Evolutionary conservation across 352 stramenopile genomes (phyloP).

Genomic region (Globisporangium apiculatum): DNA sequence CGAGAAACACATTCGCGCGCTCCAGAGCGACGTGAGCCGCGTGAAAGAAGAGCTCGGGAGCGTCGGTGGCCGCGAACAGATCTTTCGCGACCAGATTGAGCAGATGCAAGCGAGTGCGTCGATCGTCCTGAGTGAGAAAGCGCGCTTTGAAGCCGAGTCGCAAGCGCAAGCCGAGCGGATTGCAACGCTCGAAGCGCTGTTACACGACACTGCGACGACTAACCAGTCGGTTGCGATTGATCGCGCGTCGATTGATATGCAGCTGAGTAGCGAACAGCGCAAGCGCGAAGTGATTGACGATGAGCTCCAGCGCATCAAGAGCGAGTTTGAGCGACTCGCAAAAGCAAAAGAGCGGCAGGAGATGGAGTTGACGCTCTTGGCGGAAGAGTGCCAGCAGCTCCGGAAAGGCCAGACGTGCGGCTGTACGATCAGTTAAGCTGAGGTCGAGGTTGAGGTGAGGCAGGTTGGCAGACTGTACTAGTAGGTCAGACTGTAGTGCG

Average conservation of each 20-base stretch:
- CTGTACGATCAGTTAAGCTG: constrained; percentile 58
- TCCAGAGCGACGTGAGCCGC: constrained; percentile 65
- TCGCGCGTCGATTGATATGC: constrained; percentile 62
- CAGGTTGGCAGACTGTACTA: too few species aligned
- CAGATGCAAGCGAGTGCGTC: constrained; percentile 74
- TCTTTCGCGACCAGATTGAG: constrained; percentile 86
- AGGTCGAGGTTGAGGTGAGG: too few species aligned
- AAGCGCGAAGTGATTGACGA: constrained; percentile 49
- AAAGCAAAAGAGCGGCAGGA: constrained; percentile 80
- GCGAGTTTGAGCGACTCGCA: constrained; percentile 60
- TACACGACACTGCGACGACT: constrained; percentile 50
- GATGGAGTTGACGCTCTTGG: constrained; percentile 72
- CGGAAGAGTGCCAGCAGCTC: constrained; percentile 72
- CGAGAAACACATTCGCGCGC: constrained; percentile 75
- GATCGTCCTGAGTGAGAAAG: constrained; percentile 70
- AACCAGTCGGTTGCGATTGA: constrained; percentile 76
- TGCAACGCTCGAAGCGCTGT: constrained; percentile 48
- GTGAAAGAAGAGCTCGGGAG: constrained; percentile 82
- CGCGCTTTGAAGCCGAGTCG: constrained; percentile 35
- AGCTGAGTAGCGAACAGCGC: constrained; percentile 50
- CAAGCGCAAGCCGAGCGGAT: constrained; percentile 68
- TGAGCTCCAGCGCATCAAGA: constrained; percentile 58
- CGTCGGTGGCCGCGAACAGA: constrained; percentile 69
- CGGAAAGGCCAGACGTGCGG: constrained; percentile 60
- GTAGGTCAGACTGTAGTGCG: too few species aligned